A percentile compares a stretch with the other conserved stretches of the same genome.
Conservation (phyloP, 768 basidiomycete genomes). For the Agrocybe chaxingu region DNA sequence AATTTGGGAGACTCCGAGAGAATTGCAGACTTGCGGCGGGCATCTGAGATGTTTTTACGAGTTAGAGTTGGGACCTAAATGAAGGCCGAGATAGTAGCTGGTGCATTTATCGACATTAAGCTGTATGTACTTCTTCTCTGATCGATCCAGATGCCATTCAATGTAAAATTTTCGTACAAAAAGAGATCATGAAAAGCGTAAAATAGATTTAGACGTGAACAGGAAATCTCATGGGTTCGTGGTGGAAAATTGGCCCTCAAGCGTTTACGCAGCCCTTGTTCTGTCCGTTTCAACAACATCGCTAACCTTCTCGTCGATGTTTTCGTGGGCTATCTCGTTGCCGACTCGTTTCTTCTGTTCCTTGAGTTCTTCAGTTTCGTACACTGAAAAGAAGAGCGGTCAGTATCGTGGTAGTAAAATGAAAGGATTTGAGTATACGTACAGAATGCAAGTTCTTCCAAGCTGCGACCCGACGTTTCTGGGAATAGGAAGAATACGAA, state of each 20-base stretch:
- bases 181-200: not conserved
- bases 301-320: constrained; percentile 10
- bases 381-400: constrained; percentile 27
- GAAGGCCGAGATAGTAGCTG: not conserved
- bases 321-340: constrained; percentile 30
- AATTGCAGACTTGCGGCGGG: constrained; percentile 5
- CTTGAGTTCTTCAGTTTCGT: constrained; percentile 37
- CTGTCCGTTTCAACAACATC: too few species aligned
- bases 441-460: constrained; percentile 63
- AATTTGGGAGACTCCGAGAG: not conserved
- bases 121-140: too few species aligned
- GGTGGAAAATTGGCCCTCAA: too few species aligned
- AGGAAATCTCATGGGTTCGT: too few species aligned
- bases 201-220: too few species aligned
- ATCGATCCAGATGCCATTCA: not conserved
- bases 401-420: not conserved
- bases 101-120: too few species aligned
- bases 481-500: constrained; percentile 64
- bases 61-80: constrained; percentile 8
- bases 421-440: constrained; percentile 17
- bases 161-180: not conserved
- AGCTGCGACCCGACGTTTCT: constrained; percentile 49
- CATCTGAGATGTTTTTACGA: constrained; percentile 14
- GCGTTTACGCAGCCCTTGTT: too few species aligned
- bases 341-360: constrained; percentile 41